Evolutionary conservation across 179 eudicot genomes (phyloP), one percentile per base, ranked within the genome.

Genomic region (Beta lomatogona): DNA sequence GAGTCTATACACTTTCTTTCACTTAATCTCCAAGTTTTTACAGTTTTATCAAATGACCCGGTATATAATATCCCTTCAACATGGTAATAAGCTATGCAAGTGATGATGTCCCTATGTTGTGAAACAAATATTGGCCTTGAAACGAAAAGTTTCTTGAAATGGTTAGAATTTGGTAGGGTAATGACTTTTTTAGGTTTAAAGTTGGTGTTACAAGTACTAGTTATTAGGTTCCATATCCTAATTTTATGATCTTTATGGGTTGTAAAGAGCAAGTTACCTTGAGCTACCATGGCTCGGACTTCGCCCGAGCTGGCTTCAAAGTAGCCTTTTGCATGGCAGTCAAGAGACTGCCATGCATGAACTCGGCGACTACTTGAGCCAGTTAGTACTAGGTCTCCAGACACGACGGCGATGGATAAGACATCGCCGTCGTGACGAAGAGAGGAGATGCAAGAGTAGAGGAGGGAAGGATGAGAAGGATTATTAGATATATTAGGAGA

Each of bases 31-130:
- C 95, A 92, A 8, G 84, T 85, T 79, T 88, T 91, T 6, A 92
- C 86, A 0, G 93, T 86, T 60, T 78, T 82, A 69, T 91, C 93
- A 86, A 88, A 86, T n/a, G 94, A 89, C 4, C 93, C 95, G 0
- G 92, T 90, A 63, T 92, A 92, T 44, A 92, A 28, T 12, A 90
- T 54, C 63, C 88, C 89, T 52, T 91, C 92, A 52, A 83, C 79
- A 57, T 87, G 85, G 84, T 88, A 25, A 25, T 25, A 25, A 25
- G 28, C 28, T 25, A 25, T 25, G 28, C 28, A 25, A 25, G 28
- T 25, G 28, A 25, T 25, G 28, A 25, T 25, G 28, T 25, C 28
- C 28, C 28, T 25, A 25, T 25, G 28, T 25, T 25, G 28, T 25
- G 28, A 25, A 0, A 25, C 28, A 25, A 25, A 25, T 25, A 25